A percentile compares a stretch with the other conserved stretches of the same genome.
These are phyloP conservation scores for Oryza meridionalis DNA, from an alignment of 176 grass and related monocot genomes.

Conservation along the genomic window DNA sequence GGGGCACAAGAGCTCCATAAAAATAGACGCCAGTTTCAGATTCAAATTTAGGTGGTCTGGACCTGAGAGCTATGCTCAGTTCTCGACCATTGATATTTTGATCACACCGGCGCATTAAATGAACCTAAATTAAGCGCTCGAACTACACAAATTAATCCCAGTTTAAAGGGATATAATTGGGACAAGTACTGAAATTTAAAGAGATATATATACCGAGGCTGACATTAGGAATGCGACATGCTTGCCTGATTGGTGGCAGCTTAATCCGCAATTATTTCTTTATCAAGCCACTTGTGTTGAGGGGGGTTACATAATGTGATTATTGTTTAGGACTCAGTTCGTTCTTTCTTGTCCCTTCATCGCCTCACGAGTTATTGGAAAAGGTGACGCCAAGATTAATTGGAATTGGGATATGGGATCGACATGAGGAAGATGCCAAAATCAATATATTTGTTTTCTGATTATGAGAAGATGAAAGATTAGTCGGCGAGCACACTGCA, in stretches of 20 bases:
- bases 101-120: neutral
- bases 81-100: neutral
- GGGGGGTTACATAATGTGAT: neutral
- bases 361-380: neutral
- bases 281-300: neutral
- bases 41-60: too few relatives aligned
- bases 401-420: neutral
- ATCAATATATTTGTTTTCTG: neutral
- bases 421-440: neutral
- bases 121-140: neutral
- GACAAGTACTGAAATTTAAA: neutral
- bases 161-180: neutral
- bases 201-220: neutral
- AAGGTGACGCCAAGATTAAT: neutral
- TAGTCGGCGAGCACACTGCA: neutral
- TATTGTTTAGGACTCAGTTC: neutral
- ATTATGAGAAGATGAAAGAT: neutral
- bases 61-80: too few relatives aligned
- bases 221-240: slow-evolving; percentile 9
- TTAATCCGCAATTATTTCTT: neutral
- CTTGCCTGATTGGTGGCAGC: neutral
- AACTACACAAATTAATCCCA: neutral
- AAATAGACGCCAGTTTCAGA: too few relatives aligned
- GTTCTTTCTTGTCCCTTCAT: neutral
- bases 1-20: too few relatives aligned